Base-by-base conservation (phyloP, 371 early-diverging fungal species). In the Mortierella sp. region DNA sequence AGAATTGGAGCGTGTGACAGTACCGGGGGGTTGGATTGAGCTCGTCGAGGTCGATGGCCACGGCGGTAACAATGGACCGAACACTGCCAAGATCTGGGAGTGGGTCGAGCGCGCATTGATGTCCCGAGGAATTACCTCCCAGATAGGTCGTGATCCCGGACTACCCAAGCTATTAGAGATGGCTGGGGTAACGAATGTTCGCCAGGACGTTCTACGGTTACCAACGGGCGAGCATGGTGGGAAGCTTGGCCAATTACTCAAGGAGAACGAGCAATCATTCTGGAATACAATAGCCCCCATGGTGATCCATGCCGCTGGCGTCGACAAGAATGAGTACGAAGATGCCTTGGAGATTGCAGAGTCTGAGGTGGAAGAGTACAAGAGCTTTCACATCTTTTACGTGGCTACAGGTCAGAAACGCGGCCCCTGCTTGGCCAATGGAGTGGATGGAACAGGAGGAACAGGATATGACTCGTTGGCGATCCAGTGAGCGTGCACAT, bases 11-110 rank as follows among this genome's bases (percentile, higher is more conserved):
- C 60, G 87, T n/a, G 63, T 87, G 12, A 46, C 72, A 1, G 84
- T 83, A 56, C 86, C 87, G 3, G 86, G 86, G 10, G 87, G 84
- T 0, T 81, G 79, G 64, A 64, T 87, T 27, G 84, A 87, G 45
- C 41, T 87, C 0, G 83, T 84, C 9, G 86, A 86, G 53, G 46
- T 60, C 6, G 68, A 72, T 43, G 63, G 63, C 1, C 21, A 24
- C 14, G 72, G 72, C 31, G 67, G 67, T 19, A 67, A 63, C 59
- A 67, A 67, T 58, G 72, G 72, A 5, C 72, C 72, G 3, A 27
- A 63, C n/a, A 39, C 58, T 7, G 31, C 50, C 13, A 67, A 72
- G 58, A 63, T 72, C 18, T 72, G 72, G 72, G 16, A 43, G 21
- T 72, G 72, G 72, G 26, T 72, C 12, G 49, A 62, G 8, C 31